Evolutionary conservation across 148 eudicot genomes (phyloP), one percentile per base, ranked within the genome.

Genomic region (Fagopyrum esculentum): DNA sequence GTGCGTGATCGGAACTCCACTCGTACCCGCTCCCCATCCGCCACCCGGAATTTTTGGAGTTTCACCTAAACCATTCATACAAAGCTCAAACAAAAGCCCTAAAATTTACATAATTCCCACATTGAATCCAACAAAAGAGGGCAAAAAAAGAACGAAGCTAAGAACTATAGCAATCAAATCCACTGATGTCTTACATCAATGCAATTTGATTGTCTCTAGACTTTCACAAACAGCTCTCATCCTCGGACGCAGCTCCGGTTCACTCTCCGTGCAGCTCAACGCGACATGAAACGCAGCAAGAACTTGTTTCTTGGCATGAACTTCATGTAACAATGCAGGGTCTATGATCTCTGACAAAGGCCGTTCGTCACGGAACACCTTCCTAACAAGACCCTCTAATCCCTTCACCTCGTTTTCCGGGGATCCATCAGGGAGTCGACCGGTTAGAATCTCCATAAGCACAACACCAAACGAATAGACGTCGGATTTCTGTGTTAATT

Each of bases 401-500:
- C 85, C 85, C 72, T 79, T 80, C 5, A 85, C 88, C n/a, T 86
- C 88, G 61, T 87, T 84, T 48, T 90, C 86, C 6, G 80, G 80
- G 5, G 85, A 86, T 1, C 70, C 77, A 35, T 83, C 85, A 0
- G 96, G 95, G 69, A 77, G 52, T 50, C 72, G 88, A 11, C 93
- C 96, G 0, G 98, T 88, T 60, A 94, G 78, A 16, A 94, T 83
- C 83, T 94, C 98, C 93, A 94, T 75, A 6, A 94, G 87, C 68
- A 94, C 85, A 10, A 94, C 79, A n/a, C 98, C 98, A 7, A 90
- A 94, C 1, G 98, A 87, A 81, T 92, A 94, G 13, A 94, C 91
- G 50, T 94, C 97, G 10, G 90, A 87, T 74, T 90, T 94, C 72
- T 90, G 98, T 6, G 85, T 89, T 69, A 84, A 66, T 79, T 81